A percentile compares a stretch with the other conserved stretches of the same genome.
phyloP scores from a whole-genome alignment of 2,329 filamentous ascomycete species.

The Exophiala phaeomuriformis region DNA sequence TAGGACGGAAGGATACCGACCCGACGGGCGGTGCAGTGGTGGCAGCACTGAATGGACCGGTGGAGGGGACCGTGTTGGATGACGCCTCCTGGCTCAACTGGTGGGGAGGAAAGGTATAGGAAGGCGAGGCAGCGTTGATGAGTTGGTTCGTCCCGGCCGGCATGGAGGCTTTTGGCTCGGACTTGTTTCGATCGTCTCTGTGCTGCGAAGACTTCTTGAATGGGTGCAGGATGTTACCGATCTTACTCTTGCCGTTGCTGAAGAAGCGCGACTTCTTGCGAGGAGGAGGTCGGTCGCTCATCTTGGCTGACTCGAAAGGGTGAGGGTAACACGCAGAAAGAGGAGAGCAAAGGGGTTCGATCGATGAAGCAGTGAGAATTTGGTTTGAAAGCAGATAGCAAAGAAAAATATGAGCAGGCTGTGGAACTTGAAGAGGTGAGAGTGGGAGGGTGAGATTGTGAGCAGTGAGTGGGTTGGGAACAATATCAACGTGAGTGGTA shows the following conservation, averaged over 20 bases:
- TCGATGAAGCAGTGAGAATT: too few relatives aligned
- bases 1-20: too few relatives aligned
- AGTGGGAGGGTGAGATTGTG: background rate
- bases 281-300: conserved; percentile 20
- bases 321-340: too few relatives aligned
- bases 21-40: background rate
- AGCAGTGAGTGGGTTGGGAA: background rate
- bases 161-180: background rate
- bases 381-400: background rate
- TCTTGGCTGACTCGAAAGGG: conserved; percentile 2
- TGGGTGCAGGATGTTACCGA: conserved; percentile 16
- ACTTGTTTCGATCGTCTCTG: background rate
- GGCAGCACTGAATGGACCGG: background rate
- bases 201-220: conserved; percentile 1
- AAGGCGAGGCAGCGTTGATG: background rate
- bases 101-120: background rate
- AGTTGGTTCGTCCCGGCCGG: background rate
- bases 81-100: background rate
- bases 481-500: background rate
- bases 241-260: conserved; percentile 19
- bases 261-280: conserved; percentile 24
- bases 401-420: background rate
- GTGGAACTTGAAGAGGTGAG: background rate
- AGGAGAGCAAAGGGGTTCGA: background rate
- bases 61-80: background rate